phyloP scores from a whole-genome alignment of 306 rosid genomes.

The Malus domestica region ASM211411v1 NC_041804.1:5273501-5274000 shows the following conservation, averaged over 20 bases:
- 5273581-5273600: accelerated
- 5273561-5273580: too few species aligned
- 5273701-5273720: not conserved
- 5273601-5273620: too few species aligned
- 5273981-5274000: not conserved
- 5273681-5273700: too few species aligned
- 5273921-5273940: not conserved
- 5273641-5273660: not conserved
- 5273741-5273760: conserved; percentile 1
- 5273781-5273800: conserved; percentile 18
- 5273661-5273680: not conserved
- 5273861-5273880: not conserved
- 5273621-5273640: too few species aligned
- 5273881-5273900: not conserved
- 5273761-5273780: not conserved
- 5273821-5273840: conserved; percentile 4
- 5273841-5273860: conserved; percentile 20
- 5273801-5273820: conserved; percentile 11
- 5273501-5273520: too few species aligned
- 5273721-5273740: not conserved
- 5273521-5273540: too few species aligned
- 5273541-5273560: accelerated
- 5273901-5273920: not conserved
- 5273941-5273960: not conserved
- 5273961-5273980: not conserved